A percentile compares a stretch with the other conserved stretches of the same genome.
phyloP scores from a whole-genome alignment of 2,329 filamentous ascomycete genomes.

The Didymella pinodella region DNA sequence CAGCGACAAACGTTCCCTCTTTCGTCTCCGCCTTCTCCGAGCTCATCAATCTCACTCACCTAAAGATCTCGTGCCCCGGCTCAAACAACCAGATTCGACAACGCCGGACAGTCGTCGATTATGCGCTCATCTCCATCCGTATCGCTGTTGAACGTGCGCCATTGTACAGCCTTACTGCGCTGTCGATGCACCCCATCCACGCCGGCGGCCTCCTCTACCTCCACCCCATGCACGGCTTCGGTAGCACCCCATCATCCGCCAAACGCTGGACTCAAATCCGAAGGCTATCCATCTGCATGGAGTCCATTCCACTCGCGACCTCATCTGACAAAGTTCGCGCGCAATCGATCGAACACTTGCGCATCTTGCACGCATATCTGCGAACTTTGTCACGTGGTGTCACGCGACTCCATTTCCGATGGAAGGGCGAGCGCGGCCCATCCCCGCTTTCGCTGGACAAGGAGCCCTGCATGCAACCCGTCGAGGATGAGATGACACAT shows the following conservation, averaged over 20 bases:
- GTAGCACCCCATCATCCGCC: slow-evolving; percentile 73
- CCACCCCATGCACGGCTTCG: slow-evolving; percentile 76
- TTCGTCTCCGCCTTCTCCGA: slow-evolving; percentile 78
- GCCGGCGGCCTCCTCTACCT: slow-evolving; percentile 79
- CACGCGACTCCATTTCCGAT: slow-evolving; percentile 77
- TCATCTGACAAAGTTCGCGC: slow-evolving; percentile 60
- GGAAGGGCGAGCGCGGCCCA: slow-evolving; percentile 76
- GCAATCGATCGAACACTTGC: slow-evolving; percentile 70
- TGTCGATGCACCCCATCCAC: slow-evolving; percentile 78
- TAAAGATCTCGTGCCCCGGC: slow-evolving; percentile 78
- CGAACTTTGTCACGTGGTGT: slow-evolving; percentile 71
- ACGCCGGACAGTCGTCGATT: slow-evolving; percentile 81
- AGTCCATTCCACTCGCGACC: slow-evolving; percentile 70
- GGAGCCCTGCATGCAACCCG: slow-evolving; percentile 73
- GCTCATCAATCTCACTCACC: slow-evolving; percentile 73
- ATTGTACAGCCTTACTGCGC: slow-evolving; percentile 69
- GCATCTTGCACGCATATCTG: slow-evolving; percentile 79
- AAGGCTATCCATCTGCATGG: slow-evolving; percentile 75
- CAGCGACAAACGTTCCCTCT: slow-evolving; percentile 83
- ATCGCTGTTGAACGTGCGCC: slow-evolving; percentile 81
- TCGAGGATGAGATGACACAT: slow-evolving; percentile 47
- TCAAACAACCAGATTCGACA: slow-evolving; percentile 73
- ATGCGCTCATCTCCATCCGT: slow-evolving; percentile 84
- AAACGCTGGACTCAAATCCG: slow-evolving; percentile 80
- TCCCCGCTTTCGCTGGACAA: slow-evolving; percentile 74